Percentiles rank a stretch among this genome's conserved stretches.
These are phyloP conservation scores for Amaranthus palmeri DNA, from an alignment of 148 eudicot species.

Conservation along the genomic window DNA sequence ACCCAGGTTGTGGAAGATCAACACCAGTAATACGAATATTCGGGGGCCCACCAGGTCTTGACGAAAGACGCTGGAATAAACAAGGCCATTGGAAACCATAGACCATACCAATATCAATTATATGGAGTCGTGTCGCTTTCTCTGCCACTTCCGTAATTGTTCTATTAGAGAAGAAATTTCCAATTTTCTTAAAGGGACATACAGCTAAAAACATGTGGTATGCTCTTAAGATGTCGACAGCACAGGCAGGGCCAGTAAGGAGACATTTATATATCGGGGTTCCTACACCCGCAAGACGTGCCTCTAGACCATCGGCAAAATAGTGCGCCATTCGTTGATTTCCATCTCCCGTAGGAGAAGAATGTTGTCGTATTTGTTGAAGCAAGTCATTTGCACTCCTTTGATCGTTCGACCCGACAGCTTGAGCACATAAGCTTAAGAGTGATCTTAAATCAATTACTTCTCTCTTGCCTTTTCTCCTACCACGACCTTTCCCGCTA, in stretches of 20 bases:
- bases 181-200: conserved; percentile 62
- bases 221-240: conserved; percentile 63
- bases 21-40: conserved; percentile 69
- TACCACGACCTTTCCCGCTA: conserved; percentile 51
- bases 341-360: conserved; percentile 64
- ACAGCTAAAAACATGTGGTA: conserved; percentile 60
- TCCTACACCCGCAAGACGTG: conserved; percentile 75
- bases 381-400: conserved; percentile 57
- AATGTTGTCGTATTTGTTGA: conserved; percentile 56
- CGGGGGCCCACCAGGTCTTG: conserved; percentile 79
- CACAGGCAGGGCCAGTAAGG: conserved; percentile 44
- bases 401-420: conserved; percentile 55
- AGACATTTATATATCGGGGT: conserved; percentile 44
- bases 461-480: conserved; percentile 39
- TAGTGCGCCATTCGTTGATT: conserved; percentile 80
- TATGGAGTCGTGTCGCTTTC: conserved; percentile 55
- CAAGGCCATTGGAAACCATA: conserved; percentile 88
- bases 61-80: conserved; percentile 55
- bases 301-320: conserved; percentile 78
- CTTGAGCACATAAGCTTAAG: conserved; percentile 70
- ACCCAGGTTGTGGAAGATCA: conserved; percentile 72
- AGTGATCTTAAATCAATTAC: conserved; percentile 65
- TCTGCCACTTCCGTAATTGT: conserved; percentile 45
- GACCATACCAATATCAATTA: conserved; percentile 66
- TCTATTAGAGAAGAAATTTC: conserved; percentile 54